Base-by-base conservation (phyloP, 176 grass and related monocot genomes). In the Aegilops speltoides region DNA sequence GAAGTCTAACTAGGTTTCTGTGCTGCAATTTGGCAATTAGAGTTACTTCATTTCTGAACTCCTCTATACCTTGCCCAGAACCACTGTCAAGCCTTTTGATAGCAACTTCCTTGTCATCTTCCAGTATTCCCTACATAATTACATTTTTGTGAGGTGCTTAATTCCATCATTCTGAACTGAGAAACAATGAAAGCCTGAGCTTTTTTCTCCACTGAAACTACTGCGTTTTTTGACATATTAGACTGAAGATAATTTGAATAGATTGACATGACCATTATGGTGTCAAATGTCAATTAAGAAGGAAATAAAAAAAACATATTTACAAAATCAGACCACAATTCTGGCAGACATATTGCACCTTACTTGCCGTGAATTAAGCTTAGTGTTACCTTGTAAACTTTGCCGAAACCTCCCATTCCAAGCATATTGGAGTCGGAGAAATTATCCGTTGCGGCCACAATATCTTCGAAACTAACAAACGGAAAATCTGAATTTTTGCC, bases 21-120 rank as follows among this genome's bases (percentile, higher is more conserved):
- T 94, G 92, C 64, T 94, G 89, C 23, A 91, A 54, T 78, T 91
- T 94, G 25, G 77, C 89, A n/a, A 94, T 89, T 22, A 94, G 64
- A 46, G 82, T 31, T 8, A 89, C 84, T 88, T 91, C 92, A 57
- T 94, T 94, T 62, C 68, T 91, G 40, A 89, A 91, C 12, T 91
- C 83, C 23, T 93, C 36, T 1, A 20, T 3, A 7, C 89, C 89
- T 84, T 93, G 89, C 1, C 6, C 34, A 59, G 88, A 90, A 43
- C 73, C 46, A 17, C 48, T 79, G 10, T 31, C 78, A 16, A 91
- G 83, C 50, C 85, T 88, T 66, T 93, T 91, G n/a, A 93, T 50
- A n/a, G 86, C 89, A 62, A 93, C 84, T 84, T 93, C 86, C 81
- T 84, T 73, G 46, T 74, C 73, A 79, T 12, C 62, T 40, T 76